Evolutionary conservation across 306 rosid genomes (phyloP), one percentile per base, ranked within the genome.

Genomic region (Vachellia pachyceras): DNA sequence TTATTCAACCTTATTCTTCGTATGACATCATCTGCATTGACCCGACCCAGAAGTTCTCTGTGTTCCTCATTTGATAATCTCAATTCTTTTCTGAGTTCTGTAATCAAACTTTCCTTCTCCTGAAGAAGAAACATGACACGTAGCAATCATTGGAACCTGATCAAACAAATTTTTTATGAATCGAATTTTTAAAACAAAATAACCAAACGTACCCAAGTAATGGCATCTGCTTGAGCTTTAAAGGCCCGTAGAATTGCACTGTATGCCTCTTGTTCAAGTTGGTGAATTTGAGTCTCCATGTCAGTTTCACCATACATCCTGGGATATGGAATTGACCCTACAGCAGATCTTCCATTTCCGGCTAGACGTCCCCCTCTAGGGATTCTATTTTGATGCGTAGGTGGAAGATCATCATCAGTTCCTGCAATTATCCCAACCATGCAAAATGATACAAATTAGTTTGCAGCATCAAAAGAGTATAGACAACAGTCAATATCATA

Each of bases 161-260:
- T 67, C 83, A 86, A 85, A 72, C 76, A 85, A 77, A 72, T 74
- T 73, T 47, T 6, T 84, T 61, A 49, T 65, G 58, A 82, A 74
- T 69, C 86, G n/a, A 81, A 60, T 77, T 37, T 45, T 45, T 70
- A 85, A 91, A 81, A 77, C 70, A 77, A 75, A 83, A 85, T 66
- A 69, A 82, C 33, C 58, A 86, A 73, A 83, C 47, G 82, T 91
- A 92, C 98, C 97, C 98, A 95, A 84, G 98, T 91, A 90, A 95
- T 91, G 90, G 90, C 94, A 91, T 95, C 98, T 81, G 97, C 94
- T 88, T 95, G 98, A 80, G 98, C 98, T 90, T 95, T 92, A 84
- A 95, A 95, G 90, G 98, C 98, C 82, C 97, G 88, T 63, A 94
- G 87, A 90, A 95, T 90, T 18, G 98, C 88, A 86, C 94, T 90